Evolutionary conservation across 2,329 filamentous ascomycete species (phyloP).

Genomic region (Aspergillus fumigatiaffinis): DNA sequence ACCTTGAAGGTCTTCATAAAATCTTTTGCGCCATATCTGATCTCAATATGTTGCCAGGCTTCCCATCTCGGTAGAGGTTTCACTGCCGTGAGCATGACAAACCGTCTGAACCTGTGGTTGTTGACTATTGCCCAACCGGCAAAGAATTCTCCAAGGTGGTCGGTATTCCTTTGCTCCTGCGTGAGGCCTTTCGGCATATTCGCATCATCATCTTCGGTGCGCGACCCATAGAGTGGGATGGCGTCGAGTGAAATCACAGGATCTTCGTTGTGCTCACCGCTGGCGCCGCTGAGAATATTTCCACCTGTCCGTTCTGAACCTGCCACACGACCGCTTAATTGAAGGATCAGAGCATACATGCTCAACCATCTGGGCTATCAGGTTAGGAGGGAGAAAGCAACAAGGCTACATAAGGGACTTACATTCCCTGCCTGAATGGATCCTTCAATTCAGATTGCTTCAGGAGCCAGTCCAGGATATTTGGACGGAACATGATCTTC

Average conservation of each 20-base stretch:
- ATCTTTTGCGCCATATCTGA: slow-evolving; percentile 9
- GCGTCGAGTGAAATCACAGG: slow-evolving; percentile 26
- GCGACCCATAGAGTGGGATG: slow-evolving; percentile 26
- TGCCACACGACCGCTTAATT: slow-evolving; percentile 7
- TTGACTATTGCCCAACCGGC: slow-evolving; percentile 35
- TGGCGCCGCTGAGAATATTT: slow-evolving; percentile 19
- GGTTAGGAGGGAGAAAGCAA: not conserved
- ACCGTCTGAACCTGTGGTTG: slow-evolving; percentile 28
- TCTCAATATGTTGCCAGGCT: slow-evolving; percentile 26
- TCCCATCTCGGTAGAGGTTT: slow-evolving; percentile 25
- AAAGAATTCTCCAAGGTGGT: slow-evolving; percentile 38
- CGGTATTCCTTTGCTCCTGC: slow-evolving; percentile 28
- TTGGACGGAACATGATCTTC: slow-evolving; percentile 39
- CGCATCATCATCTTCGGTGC: slow-evolving; percentile 19
- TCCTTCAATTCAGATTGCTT: slow-evolving; percentile 17
- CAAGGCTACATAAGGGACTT: slow-evolving; percentile 3
- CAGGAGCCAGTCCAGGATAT: slow-evolving; percentile 33
- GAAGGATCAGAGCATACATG: slow-evolving; percentile 26
- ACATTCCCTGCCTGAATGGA: slow-evolving; percentile 15
- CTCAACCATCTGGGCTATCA: slow-evolving; percentile 17
- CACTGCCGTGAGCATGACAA: slow-evolving; percentile 25
- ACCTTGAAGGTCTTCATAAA: slow-evolving; percentile 13
- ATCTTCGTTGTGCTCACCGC: slow-evolving; percentile 21
- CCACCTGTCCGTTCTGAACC: not conserved
- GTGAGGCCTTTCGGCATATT: slow-evolving; percentile 23